These are phyloP conservation scores for Claviceps pazoutovae DNA, from an alignment of 2,329 filamentous ascomycete genomes.

Conservation along the genomic window DNA sequence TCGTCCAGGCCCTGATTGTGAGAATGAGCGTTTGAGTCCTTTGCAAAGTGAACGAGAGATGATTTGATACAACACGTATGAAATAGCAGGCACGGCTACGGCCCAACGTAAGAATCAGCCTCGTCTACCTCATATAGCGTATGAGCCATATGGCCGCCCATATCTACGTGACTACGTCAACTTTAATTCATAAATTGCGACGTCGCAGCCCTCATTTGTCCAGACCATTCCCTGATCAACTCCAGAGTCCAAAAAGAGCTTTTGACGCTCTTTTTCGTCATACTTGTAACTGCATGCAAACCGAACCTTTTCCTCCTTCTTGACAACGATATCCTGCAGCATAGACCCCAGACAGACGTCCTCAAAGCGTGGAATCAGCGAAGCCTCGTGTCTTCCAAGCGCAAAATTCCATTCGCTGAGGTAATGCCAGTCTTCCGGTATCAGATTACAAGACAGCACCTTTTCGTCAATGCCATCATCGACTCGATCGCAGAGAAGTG, in stretches of 20 bases:
- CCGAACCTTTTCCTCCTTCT: background rate
- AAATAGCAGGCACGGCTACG: too few species aligned
- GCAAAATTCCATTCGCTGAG: constrained; percentile 1
- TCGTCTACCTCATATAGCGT: background rate
- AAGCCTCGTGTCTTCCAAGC: background rate
- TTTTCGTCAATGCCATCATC: background rate
- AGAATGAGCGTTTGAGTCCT: too few species aligned
- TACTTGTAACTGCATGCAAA: constrained; percentile 1
- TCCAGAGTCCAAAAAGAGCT: background rate
- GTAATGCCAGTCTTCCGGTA: background rate
- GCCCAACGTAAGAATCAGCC: too few species aligned
- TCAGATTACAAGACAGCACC: background rate
- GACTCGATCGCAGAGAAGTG: background rate
- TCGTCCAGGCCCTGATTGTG: too few species aligned
- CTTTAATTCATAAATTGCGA: background rate
- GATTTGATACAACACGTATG: too few species aligned
- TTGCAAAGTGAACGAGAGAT: too few species aligned
- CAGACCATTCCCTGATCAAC: background rate
- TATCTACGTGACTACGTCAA: background rate
- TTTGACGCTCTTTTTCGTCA: background rate
- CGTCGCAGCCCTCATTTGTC: background rate
- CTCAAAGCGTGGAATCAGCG: background rate
- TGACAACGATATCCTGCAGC: background rate
- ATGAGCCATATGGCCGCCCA: too few species aligned
- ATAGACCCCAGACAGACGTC: background rate